Percentiles rank a stretch among this genome's conserved stretches.
Conservation (phyloP, 129 eudicot species). For the Escallonia herrerae region DNA sequence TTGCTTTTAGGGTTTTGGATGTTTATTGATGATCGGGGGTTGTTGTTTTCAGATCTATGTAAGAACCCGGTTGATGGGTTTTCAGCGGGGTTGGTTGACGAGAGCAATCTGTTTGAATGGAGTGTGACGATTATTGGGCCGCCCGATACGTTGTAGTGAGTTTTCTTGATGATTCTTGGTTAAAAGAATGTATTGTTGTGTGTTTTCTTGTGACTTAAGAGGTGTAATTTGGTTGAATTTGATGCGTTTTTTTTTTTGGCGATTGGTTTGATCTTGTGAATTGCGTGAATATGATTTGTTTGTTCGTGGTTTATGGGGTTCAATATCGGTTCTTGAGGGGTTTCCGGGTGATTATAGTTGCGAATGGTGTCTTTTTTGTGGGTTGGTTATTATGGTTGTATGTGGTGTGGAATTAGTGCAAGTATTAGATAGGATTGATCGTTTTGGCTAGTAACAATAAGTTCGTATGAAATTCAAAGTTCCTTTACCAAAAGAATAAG, state of each 20-base stretch:
- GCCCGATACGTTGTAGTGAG: slow-evolving; percentile 86
- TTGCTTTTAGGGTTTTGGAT: slow-evolving; percentile 12
- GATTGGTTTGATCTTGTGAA: background rate
- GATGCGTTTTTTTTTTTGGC: background rate
- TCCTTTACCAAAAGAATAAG: too few relatives aligned
- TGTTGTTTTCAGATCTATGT: slow-evolving; percentile 60
- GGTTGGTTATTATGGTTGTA: background rate
- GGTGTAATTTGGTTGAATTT: slow-evolving; percentile 9
- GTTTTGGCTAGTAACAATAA: too few relatives aligned
- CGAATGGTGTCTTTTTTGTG: background rate
- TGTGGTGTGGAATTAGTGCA: background rate
- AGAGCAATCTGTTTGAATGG: slow-evolving; percentile 80
- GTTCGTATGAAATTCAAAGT: too few relatives aligned
- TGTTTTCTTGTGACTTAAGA: background rate
- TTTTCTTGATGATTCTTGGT: background rate
- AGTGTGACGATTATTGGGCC: slow-evolving; percentile 83
- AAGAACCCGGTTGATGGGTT: slow-evolving; percentile 92
- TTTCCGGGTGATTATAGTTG: background rate
- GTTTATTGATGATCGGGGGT: slow-evolving; percentile 22
- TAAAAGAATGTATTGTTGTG: slow-evolving; percentile 1
- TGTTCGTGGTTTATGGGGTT: background rate
- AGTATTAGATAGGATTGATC: too few relatives aligned
- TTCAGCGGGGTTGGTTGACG: slow-evolving; percentile 85
- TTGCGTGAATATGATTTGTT: slow-evolving; percentile 1
- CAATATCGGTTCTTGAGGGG: slow-evolving; percentile 3